phyloP scores from a whole-genome alignment of 306 rosid genomes.

The Fragaria vesca region DNA sequence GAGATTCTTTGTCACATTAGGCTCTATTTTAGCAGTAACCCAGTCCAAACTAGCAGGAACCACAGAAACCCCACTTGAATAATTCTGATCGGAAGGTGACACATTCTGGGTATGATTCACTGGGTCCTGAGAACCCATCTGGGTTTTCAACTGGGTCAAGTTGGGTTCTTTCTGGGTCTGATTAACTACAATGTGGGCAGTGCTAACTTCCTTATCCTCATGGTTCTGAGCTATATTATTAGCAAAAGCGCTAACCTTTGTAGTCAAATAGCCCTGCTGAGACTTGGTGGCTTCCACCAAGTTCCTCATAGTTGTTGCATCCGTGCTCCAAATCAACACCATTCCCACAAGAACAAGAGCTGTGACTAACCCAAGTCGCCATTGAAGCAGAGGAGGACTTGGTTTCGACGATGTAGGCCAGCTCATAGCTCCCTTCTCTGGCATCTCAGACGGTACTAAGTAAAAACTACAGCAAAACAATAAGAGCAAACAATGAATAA shows the following conservation, averaged over 20 bases:
- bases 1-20: conserved; percentile 56
- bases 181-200: conserved; percentile 21
- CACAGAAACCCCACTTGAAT: conserved; percentile 17
- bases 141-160: conserved; percentile 29
- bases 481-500: conserved; percentile 7
- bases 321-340: conserved; percentile 67
- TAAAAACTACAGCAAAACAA: conserved; percentile 8
- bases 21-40: conserved; percentile 63
- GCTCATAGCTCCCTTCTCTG: conserved; percentile 46
- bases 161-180: conserved; percentile 33
- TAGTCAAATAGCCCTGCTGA: conserved; percentile 38
- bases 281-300: conserved; percentile 52
- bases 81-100: conserved; percentile 27
- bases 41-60: conserved; percentile 38
- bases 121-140: conserved; percentile 22
- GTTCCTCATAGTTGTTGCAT: conserved; percentile 49
- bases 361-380: conserved; percentile 62
- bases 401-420: conserved; percentile 30
- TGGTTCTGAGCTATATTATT: conserved; percentile 34
- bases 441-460: conserved; percentile 43
- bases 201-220: conserved; percentile 21
- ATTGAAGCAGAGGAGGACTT: conserved; percentile 46
- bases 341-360: conserved; percentile 51
- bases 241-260: conserved; percentile 31
- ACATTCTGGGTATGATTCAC: conserved; percentile 35